Evolutionary conservation across 1,139 yeast species (phyloP).

Genomic region (Sporopachydermia cereana): DNA sequence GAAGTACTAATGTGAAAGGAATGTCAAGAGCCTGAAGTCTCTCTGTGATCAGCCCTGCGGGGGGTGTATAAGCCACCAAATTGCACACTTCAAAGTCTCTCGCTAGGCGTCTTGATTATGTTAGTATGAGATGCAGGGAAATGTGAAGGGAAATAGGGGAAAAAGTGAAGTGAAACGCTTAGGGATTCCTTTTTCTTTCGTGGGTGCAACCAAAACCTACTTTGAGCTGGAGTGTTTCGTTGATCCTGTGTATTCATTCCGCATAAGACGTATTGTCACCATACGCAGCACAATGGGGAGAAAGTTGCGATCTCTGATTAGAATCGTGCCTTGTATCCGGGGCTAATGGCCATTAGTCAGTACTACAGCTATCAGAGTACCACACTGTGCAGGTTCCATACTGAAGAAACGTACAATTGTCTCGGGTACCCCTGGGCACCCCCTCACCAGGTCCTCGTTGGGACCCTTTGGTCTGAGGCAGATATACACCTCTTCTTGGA

Average conservation of each 20-base stretch:
- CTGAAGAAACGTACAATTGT: constrained; percentile 5
- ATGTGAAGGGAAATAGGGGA: too few relatives aligned
- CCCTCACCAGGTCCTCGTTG: constrained; percentile 5
- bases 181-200: too few relatives aligned
- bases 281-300: neutral
- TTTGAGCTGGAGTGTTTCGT: neutral
- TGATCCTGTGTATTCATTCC: neutral
- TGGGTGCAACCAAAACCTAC: too few relatives aligned
- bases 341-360: too few relatives aligned
- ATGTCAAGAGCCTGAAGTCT: neutral
- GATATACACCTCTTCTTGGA: neutral
- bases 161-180: too few relatives aligned
- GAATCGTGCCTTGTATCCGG: constrained; percentile 3
- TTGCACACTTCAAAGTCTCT: neutral
- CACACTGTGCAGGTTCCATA: too few relatives aligned
- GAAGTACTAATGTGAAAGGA: constrained; percentile 1
- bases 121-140: too few relatives aligned
- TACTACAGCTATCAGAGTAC: too few relatives aligned
- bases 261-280: neutral
- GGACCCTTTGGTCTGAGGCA: neutral
- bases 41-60: neutral
- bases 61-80: constrained; percentile 1
- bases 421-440: constrained; percentile 6
- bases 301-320: neutral
- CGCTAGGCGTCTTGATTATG: constrained; percentile 3